Conservation (phyloP, 208 protist genomes). For the Wallacemonas rigidus region DNA sequence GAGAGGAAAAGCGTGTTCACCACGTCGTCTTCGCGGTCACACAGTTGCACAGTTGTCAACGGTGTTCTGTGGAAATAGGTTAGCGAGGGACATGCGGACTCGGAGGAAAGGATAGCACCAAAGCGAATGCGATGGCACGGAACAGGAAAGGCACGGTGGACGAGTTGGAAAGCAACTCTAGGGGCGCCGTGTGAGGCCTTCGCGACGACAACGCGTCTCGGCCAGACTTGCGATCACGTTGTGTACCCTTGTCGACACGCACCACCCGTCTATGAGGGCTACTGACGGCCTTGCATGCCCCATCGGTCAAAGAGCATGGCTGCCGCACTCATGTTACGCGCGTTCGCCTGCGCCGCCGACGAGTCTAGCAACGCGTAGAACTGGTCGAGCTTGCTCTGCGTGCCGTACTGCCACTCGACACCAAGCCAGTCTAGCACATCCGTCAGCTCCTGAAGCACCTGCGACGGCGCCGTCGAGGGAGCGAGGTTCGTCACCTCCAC, state of each 20-base stretch:
- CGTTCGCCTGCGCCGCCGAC: neutral
- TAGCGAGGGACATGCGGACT: too few relatives aligned
- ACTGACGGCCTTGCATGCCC: neutral
- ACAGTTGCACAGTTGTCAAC: too few relatives aligned
- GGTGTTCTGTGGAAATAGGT: too few relatives aligned
- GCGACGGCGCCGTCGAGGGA: slow-evolving; percentile 23
- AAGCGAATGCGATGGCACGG: too few relatives aligned
- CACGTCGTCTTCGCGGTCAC: too few relatives aligned
- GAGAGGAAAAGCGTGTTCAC: too few relatives aligned
- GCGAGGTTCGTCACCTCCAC: slow-evolving; percentile 60
- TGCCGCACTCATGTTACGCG: neutral
- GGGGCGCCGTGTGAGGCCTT: too few relatives aligned
- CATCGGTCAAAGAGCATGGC: slow-evolving; percentile 12
- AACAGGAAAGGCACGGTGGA: too few relatives aligned
- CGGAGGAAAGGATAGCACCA: too few relatives aligned
- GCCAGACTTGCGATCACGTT: too few relatives aligned
- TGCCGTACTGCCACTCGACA: slow-evolving; percentile 55
- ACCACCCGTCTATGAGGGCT: neutral
- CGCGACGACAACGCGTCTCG: too few relatives aligned
- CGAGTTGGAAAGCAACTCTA: too few relatives aligned
- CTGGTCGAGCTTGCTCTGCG: slow-evolving; percentile 72
- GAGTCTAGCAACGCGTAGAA: slow-evolving; percentile 37
- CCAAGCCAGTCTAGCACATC: slow-evolving; percentile 38
- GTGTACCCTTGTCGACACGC: neutral
- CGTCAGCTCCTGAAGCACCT: slow-evolving; percentile 47